Conservation (phyloP, 1,139 yeast genomes). For the Scheffersomyces illinoinensis region DNA sequence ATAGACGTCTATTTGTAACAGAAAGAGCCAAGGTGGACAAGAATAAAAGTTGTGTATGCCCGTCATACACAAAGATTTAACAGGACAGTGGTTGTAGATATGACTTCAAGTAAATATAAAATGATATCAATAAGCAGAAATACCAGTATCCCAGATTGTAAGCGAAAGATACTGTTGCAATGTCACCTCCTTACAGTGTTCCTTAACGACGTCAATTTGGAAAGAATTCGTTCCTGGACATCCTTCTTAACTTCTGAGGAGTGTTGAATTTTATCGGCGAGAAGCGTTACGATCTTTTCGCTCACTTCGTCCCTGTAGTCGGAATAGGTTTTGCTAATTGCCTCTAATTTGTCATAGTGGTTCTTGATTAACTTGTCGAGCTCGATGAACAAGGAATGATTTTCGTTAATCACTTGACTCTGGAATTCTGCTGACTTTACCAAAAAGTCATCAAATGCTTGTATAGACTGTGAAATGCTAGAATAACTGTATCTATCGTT, state of each 20-base stretch:
- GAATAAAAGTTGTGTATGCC: neutral
- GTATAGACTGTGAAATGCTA: slow-evolving; percentile 3
- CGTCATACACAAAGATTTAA: neutral
- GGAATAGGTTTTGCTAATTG: neutral
- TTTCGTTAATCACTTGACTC: slow-evolving; percentile 1
- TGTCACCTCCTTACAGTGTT: slow-evolving; percentile 7
- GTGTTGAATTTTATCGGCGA: neutral
- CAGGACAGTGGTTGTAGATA: neutral
- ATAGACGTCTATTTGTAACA: neutral
- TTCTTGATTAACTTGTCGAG: neutral
- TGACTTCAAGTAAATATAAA: neutral
- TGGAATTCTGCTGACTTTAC: slow-evolving; percentile 3
- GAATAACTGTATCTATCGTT: neutral
- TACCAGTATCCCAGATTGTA: too few relatives aligned
- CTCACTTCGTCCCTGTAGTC: neutral
- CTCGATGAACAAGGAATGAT: neutral
- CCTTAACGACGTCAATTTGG: slow-evolving; percentile 7
- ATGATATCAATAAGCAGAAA: too few relatives aligned
- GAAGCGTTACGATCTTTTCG: neutral
- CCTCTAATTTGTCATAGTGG: neutral
- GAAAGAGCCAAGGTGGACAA: neutral
- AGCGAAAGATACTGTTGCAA: neutral
- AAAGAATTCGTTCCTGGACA: neutral
- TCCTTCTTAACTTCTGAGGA: neutral
- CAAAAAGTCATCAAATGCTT: slow-evolving; percentile 2